Base-by-base conservation (phyloP, 495 filamentous ascomycete genomes). In the Melanomma pulvis-pyrius region DNA sequence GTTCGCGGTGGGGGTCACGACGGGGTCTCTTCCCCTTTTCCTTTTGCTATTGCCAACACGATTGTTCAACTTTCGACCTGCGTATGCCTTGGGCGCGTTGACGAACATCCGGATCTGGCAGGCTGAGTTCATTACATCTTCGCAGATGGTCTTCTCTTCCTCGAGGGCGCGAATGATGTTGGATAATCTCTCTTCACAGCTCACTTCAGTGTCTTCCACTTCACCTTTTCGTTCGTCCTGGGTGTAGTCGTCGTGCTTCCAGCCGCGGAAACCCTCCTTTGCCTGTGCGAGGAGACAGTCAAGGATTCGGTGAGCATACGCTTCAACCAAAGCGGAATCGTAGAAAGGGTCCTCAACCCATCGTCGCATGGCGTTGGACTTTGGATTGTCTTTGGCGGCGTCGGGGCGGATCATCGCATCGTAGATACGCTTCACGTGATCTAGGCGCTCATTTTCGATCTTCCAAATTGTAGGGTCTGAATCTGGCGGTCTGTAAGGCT, bases 101-200 rank as follows among this genome's bases (percentile, higher is more conserved):
- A 69, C 60, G 32, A 69, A 69, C 66, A 69, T 69, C 1, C 66
- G 51, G 46, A 64, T 64, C 28, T 64, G 59, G 19, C 59, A 59
- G 1, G 66, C 61, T 12, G 59, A 63, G 46, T 22, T 60, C 66
- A 69, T 69, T 0, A 69, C 60, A 46, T 69, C 66, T 41, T 69
- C 66, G 53, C 66, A 69, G 17, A 69, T 69, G 1, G 66, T 69
- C 66, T 69, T 69, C 55, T 69, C 66, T 49, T 59, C 60, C 44
- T 69, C 66, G 1, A 69, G 54, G 1, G 26, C 66, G 9, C 44
- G 39, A 28, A 69, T 64, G 32, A 69, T 58, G 32, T 64, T 69
- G 17, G 53, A 22, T 11, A 69, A 34, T 1, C 66, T 19, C 11
- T 49, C 54, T n/a, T 19, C 60, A 47, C 66, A 69, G 34, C 21